Evolutionary conservation across 140 eudicot species (phyloP), one percentile per base, ranked within the genome.

Genomic region (Flaveria floridana): DNA sequence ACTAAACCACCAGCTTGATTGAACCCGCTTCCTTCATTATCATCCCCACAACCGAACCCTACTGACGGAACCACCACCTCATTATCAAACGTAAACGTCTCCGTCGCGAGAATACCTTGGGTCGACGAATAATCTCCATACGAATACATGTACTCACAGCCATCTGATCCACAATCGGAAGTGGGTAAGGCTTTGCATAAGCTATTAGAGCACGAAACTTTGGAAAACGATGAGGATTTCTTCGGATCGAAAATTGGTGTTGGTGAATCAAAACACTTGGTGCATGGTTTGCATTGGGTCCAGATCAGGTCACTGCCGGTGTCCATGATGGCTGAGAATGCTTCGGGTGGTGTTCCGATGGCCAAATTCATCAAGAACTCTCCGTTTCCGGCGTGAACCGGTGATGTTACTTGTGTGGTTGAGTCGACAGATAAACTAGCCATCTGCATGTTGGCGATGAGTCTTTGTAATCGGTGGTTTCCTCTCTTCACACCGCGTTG

Each of bases 221-320:
- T 74, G 0, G 91, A 81, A 69, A 74, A 92, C 9, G 95, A 78
- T 1, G 92, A 77, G 0, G 97, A 92, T 7, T 84, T 84, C 12
- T 56, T 75, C 0, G 97, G 96, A 65, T 92, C 96, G 20, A 89
- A 92, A 21, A 89, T 26, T 0, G 97, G 97, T 0, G 95, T 86
- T 14, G 91, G 73, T 39, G 85, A 89, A 55, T 84, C 79, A 39
- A 82, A 92, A 68, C 97, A 92, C 15, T 87, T 64, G 2, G 78
- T 76, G 81, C 97, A 92, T 53, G 97, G 96, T 68, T 84, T 81
- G 73, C 97, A 92, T 51, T 92, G 97, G 4, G 96, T 89, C 97
- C 97, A 92, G 2, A 92, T 84, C 0, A 92, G 79, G 72, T 92
- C 97, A 70, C 97, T 92, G 0, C 97, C 97, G 0, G 96, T 92